Conservation (phyloP, 345 rosid species). For the Corchorus capsularis region DNA sequence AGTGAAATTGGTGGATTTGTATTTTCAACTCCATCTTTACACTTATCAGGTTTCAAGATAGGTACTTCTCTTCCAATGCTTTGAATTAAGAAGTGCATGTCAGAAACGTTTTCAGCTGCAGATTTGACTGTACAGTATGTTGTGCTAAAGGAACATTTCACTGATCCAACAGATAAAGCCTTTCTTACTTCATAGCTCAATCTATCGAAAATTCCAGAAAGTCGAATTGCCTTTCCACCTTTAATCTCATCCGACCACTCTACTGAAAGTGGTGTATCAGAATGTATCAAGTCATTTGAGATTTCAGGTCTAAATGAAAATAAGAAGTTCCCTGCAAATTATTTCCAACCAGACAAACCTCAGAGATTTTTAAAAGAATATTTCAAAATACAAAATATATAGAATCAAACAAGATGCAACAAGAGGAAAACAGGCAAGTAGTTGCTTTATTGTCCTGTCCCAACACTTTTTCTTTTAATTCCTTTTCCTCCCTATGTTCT, state of each 20-base stretch:
- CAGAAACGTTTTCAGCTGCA: conserved; percentile 38
- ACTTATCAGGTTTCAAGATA: conserved; percentile 56
- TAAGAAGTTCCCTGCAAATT: conserved; percentile 80
- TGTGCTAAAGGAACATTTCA: conserved; percentile 68
- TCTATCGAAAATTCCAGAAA: conserved; percentile 83
- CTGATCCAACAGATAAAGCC: conserved; percentile 62
- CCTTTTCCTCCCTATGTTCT: not conserved
- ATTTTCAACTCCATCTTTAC: conserved; percentile 42
- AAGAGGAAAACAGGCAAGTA: not conserved
- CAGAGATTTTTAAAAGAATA: not conserved
- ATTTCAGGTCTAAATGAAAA: conserved; percentile 87
- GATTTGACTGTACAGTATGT: conserved; percentile 62
- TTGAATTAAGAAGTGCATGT: conserved; percentile 85
- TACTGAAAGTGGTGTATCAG: conserved; percentile 48
- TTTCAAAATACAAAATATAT: not conserved
- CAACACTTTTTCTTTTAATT: too few species aligned
- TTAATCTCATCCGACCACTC: conserved; percentile 88
- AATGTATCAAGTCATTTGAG: conserved; percentile 40
- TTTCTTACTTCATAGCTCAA: conserved; percentile 73
- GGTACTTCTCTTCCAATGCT: conserved; percentile 73
- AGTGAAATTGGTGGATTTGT: conserved; percentile 54
- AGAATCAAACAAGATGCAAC: not conserved
- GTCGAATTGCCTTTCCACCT: conserved; percentile 88
- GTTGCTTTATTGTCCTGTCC: not conserved
- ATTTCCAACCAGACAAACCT: conserved; percentile 21